Evolutionary conservation across 192 early-diverging fungal genomes (phyloP).

Genomic region (Coemansia sp.): DNA sequence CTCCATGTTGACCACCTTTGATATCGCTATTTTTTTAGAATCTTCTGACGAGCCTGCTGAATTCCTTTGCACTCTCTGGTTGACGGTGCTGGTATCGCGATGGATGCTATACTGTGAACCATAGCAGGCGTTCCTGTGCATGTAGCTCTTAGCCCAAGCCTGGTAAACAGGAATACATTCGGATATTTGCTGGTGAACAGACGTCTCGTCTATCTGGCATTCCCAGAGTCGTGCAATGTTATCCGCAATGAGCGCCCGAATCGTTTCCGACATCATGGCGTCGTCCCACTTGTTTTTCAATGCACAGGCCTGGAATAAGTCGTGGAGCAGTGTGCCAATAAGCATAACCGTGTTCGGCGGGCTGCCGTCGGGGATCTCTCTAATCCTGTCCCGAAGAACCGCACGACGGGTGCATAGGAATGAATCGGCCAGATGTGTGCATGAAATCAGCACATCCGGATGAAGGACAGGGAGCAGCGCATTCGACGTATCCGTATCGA

Average conservation of each 20-base stretch:
- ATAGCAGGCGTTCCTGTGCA: constrained; percentile 23
- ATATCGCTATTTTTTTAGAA: constrained; percentile 53
- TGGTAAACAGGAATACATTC: constrained; percentile 60
- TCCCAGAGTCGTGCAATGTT: constrained; percentile 73
- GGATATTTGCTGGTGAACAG: constrained; percentile 52
- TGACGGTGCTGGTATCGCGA: neutral
- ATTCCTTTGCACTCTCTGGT: neutral
- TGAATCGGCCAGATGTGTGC: constrained; percentile 74
- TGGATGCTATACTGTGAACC: constrained; percentile 26
- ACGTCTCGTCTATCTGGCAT: constrained; percentile 64
- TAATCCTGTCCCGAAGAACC: constrained; percentile 71
- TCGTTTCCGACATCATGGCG: constrained; percentile 44
- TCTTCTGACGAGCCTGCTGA: neutral
- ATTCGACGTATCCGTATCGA: constrained; percentile 58
- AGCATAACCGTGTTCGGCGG: constrained; percentile 65
- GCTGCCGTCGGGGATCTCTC: constrained; percentile 42
- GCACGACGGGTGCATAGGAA: constrained; percentile 78
- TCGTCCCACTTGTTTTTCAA: constrained; percentile 63
- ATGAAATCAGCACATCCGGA: constrained; percentile 80
- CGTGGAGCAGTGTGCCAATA: constrained; percentile 82
- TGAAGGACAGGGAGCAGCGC: constrained; percentile 68
- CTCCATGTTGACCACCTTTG: constrained; percentile 82
- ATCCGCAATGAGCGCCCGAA: constrained; percentile 57
- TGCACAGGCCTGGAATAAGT: constrained; percentile 74
- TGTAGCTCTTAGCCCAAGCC: constrained; percentile 57